Percentiles rank a stretch among this genome's conserved stretches.
These are phyloP conservation scores for Lycium ferocissimum DNA, from an alignment of 257 asterid species.

Conservation along the genomic window DNA sequence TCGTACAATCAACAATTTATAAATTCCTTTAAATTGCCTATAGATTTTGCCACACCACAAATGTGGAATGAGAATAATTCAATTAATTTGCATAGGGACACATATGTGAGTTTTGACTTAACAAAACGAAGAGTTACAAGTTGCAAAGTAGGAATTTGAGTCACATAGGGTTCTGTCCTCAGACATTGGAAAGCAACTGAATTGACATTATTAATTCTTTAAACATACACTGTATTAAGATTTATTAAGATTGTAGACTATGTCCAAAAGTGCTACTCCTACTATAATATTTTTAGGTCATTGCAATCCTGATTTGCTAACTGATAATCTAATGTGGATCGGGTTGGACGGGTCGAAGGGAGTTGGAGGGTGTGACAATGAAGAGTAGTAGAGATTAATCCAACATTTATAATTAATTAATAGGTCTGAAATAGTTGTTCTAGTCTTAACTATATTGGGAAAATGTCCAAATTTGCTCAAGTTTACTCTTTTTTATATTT, in stretches of 20 bases:
- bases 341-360: background rate
- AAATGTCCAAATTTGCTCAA: too few species aligned
- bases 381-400: background rate
- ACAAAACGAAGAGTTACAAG: background rate
- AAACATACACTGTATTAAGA: background rate
- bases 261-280: background rate
- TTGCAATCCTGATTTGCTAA: background rate
- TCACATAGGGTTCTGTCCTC: background rate
- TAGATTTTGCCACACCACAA: background rate
- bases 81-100: background rate
- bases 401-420: too few species aligned
- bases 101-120: constrained; percentile 3
- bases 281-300: background rate
- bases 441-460: too few species aligned
- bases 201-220: background rate
- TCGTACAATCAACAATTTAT: background rate
- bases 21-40: background rate
- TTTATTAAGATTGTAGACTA: background rate
- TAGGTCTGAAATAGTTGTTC: too few species aligned
- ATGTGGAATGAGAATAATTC: background rate
- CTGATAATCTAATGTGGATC: background rate
- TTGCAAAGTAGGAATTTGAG: constrained; percentile 13
- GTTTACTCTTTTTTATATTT: too few species aligned
- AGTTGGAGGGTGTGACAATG: constrained; percentile 7
- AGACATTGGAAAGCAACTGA: background rate